Conservation (phyloP, 352 stramenopile genomes). For the Globisporangium alternatum region DNA sequence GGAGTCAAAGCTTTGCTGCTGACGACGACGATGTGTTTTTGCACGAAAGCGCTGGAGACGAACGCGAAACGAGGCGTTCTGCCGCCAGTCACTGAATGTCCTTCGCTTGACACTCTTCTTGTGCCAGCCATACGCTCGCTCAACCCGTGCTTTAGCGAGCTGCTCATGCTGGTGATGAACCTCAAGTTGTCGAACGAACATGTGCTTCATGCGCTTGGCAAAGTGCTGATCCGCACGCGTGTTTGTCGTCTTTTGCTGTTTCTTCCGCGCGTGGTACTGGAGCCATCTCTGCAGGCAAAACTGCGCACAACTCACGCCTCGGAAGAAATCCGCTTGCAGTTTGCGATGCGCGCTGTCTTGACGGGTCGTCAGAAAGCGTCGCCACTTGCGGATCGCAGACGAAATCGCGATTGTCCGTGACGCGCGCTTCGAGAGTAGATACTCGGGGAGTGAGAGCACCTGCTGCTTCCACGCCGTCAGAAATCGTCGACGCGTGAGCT, state of each 20-base stretch:
- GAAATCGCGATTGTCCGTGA: slow-evolving; percentile 4
- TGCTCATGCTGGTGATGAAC: background rate
- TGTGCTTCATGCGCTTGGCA: background rate
- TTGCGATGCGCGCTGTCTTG: slow-evolving; percentile 12
- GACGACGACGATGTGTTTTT: background rate
- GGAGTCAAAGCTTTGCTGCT: background rate
- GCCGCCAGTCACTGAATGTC: background rate
- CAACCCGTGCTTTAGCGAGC: background rate
- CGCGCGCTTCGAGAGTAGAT: slow-evolving; percentile 4
- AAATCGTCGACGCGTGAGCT: slow-evolving; percentile 4
- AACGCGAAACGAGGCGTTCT: background rate
- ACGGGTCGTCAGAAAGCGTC: slow-evolving; percentile 4
- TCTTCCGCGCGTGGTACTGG: slow-evolving; percentile 1
- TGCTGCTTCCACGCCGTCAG: background rate
- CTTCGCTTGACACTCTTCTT: background rate
- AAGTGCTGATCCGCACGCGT: background rate
- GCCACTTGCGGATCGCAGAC: slow-evolving; percentile 15
- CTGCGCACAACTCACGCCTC: slow-evolving; percentile 15
- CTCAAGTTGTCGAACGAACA: slow-evolving; percentile 1
- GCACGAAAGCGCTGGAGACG: background rate
- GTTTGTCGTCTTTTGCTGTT: background rate
- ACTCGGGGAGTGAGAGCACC: background rate
- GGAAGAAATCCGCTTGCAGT: slow-evolving; percentile 31
- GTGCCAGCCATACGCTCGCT: background rate
- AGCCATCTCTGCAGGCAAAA: slow-evolving; percentile 7